Percentiles rank a stretch among this genome's conserved stretches.
phyloP scores from a whole-genome alignment of 73 alveolate species.

The Tetrahymena elliotti region DNA sequence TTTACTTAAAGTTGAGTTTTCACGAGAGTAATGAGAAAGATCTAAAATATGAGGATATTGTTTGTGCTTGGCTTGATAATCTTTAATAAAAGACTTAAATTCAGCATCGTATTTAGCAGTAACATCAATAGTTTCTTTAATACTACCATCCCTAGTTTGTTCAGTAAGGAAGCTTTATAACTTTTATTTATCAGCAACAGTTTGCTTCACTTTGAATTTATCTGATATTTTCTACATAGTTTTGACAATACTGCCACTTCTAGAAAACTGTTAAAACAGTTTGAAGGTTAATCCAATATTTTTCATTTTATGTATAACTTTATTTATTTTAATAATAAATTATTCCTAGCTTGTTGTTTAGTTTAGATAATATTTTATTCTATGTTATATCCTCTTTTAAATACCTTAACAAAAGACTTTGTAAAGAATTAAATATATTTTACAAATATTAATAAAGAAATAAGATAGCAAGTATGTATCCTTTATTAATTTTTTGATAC shows the following conservation, averaged over 20 bases:
- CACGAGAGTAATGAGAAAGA: not conserved
- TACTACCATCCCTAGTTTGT: not conserved
- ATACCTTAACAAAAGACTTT: not conserved
- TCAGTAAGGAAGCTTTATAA: not conserved
- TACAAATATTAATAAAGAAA: too few species aligned
- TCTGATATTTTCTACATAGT: not conserved
- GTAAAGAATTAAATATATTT: not conserved
- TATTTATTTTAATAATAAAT: not conserved
- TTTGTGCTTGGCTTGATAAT: not conserved
- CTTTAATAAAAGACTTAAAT: not conserved
- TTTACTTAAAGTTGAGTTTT: slow-evolving; percentile 1
- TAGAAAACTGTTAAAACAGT: not conserved
- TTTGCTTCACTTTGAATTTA: slow-evolving; percentile 10
- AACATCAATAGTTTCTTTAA: not conserved
- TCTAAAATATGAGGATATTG: slow-evolving; percentile 11
- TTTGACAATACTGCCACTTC: not conserved
- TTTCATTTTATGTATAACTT: not conserved
- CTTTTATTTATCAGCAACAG: slow-evolving; percentile 2
- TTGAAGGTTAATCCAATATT: not conserved
- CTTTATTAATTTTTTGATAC: not conserved
- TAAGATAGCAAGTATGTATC: not conserved
- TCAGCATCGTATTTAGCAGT: slow-evolving; percentile 7
- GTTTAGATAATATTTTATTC: not conserved
- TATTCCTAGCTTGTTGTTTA: not conserved
- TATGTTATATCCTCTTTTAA: not conserved